phyloP scores from a whole-genome alignment of 2,329 filamentous ascomycete genomes.

The Beauveria sp. region DNA sequence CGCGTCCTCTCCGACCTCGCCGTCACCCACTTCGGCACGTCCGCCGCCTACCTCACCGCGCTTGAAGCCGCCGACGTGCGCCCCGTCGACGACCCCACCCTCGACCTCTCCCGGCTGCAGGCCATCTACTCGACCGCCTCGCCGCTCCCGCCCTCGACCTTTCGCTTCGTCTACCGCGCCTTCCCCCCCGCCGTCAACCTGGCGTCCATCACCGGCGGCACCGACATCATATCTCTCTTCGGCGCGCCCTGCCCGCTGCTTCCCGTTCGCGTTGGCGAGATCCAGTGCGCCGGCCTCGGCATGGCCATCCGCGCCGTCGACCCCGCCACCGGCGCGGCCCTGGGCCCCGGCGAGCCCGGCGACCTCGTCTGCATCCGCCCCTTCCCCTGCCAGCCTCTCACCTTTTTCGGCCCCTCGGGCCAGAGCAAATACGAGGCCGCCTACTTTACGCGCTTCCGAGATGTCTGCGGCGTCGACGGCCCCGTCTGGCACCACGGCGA shows the following conservation, averaged over 20 bases:
- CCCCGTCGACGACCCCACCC: slow-evolving; percentile 45
- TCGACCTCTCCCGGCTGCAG: slow-evolving; percentile 58
- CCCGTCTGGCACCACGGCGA: slow-evolving; percentile 89
- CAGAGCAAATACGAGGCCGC: slow-evolving; percentile 70
- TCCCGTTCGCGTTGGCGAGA: slow-evolving; percentile 65
- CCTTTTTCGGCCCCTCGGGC: slow-evolving; percentile 66
- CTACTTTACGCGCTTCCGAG: slow-evolving; percentile 79
- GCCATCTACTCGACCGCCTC: slow-evolving; percentile 94
- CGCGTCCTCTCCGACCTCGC: slow-evolving; percentile 69
- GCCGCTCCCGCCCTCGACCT: slow-evolving; percentile 86
- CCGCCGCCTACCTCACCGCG: slow-evolving; percentile 84
- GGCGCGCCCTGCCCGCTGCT: slow-evolving; percentile 73
- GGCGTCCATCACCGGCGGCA: slow-evolving; percentile 89
- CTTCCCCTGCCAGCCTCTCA: slow-evolving; percentile 86
- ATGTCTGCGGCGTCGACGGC: slow-evolving; percentile 29
- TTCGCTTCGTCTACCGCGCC: slow-evolving; percentile 77
- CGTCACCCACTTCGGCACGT: slow-evolving; percentile 92
- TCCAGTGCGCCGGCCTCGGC: slow-evolving; percentile 69
- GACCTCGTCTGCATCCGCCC: slow-evolving; percentile 81
- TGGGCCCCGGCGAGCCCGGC: slow-evolving; percentile 61
- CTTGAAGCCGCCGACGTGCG: slow-evolving; percentile 69
- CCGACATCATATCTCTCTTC: slow-evolving; percentile 93
- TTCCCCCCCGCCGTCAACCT: slow-evolving; percentile 79
- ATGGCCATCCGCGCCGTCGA: slow-evolving; percentile 66
- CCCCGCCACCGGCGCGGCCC: slow-evolving; percentile 46